Evolutionary conservation across 148 eudicot genomes (phyloP).

Genomic region (Arbutus unedo): DNA sequence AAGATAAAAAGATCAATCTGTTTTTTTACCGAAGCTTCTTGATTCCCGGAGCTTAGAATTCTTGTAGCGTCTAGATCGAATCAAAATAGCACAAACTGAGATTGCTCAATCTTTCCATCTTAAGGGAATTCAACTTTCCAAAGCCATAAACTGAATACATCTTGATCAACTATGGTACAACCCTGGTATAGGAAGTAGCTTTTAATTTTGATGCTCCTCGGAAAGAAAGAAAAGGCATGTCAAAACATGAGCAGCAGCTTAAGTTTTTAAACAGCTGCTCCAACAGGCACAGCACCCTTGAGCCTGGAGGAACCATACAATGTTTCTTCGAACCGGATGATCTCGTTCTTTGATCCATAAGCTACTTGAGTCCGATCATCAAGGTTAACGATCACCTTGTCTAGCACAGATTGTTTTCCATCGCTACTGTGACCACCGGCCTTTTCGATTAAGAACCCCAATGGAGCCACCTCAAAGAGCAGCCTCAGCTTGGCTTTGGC

Average conservation of each 20-base stretch:
- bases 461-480: conserved; percentile 92
- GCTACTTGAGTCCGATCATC: conserved; percentile 99
- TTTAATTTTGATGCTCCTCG: neutral
- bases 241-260: conserved; percentile 1
- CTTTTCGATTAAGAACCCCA: conserved; percentile 86
- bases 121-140: conserved; percentile 15
- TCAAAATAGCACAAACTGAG: neutral
- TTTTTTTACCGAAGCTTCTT: no score
- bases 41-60: no score
- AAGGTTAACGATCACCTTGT: conserved; percentile 59
- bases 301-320: conserved; percentile 89
- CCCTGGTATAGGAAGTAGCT: neutral
- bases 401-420: conserved; percentile 83
- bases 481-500: conserved; percentile 93
- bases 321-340: conserved; percentile 86
- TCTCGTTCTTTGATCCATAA: conserved; percentile 93
- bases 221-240: neutral
- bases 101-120: conserved; percentile 16
- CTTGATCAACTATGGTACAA: conserved; percentile 13
- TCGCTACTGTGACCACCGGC: conserved; percentile 96
- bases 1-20: no score
- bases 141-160: neutral
- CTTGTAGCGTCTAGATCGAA: neutral
- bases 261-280: conserved; percentile 64
- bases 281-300: conserved; percentile 76